These are phyloP conservation scores for Corrigiola litoralis DNA, from an alignment of 179 eudicot genomes.

Conservation along the genomic window DNA sequence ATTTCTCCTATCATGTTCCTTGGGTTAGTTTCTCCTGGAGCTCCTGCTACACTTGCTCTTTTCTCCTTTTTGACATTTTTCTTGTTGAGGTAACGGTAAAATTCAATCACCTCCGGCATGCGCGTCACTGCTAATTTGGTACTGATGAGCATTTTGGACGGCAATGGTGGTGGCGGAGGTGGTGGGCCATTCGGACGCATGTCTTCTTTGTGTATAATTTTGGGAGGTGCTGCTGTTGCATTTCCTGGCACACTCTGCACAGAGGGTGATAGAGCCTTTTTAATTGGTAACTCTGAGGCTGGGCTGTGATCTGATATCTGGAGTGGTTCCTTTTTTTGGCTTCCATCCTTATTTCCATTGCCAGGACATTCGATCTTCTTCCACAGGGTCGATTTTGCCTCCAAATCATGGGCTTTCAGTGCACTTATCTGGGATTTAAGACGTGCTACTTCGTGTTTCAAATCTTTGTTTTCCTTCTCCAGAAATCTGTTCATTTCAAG, in stretches of 20 bases:
- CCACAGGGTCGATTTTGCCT: slow-evolving; percentile 56
- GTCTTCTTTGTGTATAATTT: background rate
- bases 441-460: slow-evolving; percentile 46
- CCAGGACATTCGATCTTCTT: slow-evolving; percentile 57
- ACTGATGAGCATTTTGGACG: slow-evolving; percentile 25
- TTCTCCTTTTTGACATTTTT: slow-evolving; percentile 44
- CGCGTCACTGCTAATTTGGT: slow-evolving; percentile 42
- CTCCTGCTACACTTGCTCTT: slow-evolving; percentile 27
- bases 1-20: slow-evolving; percentile 93
- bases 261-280: background rate
- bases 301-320: background rate
- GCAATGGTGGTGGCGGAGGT: slow-evolving; percentile 60
- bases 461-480: slow-evolving; percentile 59
- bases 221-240: slow-evolving; percentile 2
- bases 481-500: slow-evolving; percentile 43
- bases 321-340: background rate
- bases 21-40: slow-evolving; percentile 26
- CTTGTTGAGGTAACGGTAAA: slow-evolving; percentile 66
- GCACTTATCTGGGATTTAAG: slow-evolving; percentile 44
- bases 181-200: slow-evolving; percentile 24
- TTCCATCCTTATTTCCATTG: slow-evolving; percentile 18
- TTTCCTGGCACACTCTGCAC: too few relatives aligned
- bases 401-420: slow-evolving; percentile 61
- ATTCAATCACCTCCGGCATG: slow-evolving; percentile 75
- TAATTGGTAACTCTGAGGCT: background rate